A percentile compares a stretch with the other conserved stretches of the same genome.
Conservation (phyloP, 768 basidiomycete species). For the Boletus reticulatus region DNA sequence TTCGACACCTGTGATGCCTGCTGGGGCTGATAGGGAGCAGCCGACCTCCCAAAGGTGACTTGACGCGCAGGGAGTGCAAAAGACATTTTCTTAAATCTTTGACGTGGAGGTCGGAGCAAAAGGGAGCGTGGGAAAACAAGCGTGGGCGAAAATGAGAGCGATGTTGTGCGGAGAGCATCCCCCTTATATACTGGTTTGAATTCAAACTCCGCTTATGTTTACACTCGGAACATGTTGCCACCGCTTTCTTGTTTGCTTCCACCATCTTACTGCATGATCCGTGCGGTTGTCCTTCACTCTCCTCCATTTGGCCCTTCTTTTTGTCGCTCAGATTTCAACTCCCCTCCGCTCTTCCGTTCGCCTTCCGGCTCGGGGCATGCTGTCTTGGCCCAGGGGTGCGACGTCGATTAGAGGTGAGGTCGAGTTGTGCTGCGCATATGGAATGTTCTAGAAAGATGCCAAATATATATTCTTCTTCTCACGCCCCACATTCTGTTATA, state of each 20-base stretch:
- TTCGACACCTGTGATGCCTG: slow-evolving; percentile 41
- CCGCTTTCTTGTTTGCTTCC: slow-evolving; percentile 24
- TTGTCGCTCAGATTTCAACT: neutral
- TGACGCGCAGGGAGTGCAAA: slow-evolving; percentile 77
- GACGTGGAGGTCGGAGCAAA: slow-evolving; percentile 19
- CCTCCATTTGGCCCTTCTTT: neutral
- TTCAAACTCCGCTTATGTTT: slow-evolving; percentile 33
- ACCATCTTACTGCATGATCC: slow-evolving; percentile 22
- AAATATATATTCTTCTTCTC: slow-evolving; percentile 17
- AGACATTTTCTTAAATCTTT: slow-evolving; percentile 36
- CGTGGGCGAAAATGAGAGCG: slow-evolving; percentile 25
- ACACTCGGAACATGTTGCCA: slow-evolving; percentile 9
- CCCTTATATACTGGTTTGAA: slow-evolving; percentile 26
- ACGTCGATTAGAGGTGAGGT: neutral
- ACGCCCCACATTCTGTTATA: neutral
- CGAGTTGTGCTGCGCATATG: slow-evolving; percentile 1
- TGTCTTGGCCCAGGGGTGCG: too few species aligned
- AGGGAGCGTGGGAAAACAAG: slow-evolving; percentile 28
- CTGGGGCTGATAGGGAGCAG: slow-evolving; percentile 43
- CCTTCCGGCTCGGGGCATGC: neutral
- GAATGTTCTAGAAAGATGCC: slow-evolving; percentile 29
- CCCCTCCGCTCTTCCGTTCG: neutral
- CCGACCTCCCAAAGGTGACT: slow-evolving; percentile 71
- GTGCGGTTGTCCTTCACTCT: neutral
- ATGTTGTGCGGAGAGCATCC: slow-evolving; percentile 10